Conservation (phyloP, 179 eudicot species). For the Amaranthus tricolor region DNA sequence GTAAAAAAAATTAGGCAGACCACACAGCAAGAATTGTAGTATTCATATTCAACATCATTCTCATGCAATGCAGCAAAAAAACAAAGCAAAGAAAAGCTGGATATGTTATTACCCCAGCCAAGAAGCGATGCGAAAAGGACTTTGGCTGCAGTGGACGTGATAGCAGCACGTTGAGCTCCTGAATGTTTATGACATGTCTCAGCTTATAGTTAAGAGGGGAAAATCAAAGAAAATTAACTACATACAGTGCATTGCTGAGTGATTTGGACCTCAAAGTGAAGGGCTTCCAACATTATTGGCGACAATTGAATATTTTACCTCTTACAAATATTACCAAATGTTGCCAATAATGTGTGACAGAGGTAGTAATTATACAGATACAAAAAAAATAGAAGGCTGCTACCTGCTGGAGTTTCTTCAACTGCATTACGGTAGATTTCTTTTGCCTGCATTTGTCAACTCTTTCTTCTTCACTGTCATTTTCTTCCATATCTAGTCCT, state of each 20-base stretch:
- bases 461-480: slow-evolving; percentile 91
- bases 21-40: slow-evolving; percentile 1
- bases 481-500: slow-evolving; percentile 62
- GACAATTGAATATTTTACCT: too few species aligned
- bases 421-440: slow-evolving; percentile 48
- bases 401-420: slow-evolving; percentile 79
- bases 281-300: background rate
- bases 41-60: slow-evolving; percentile 2
- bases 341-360: too few species aligned
- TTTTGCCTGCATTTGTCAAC: slow-evolving; percentile 54
- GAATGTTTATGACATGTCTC: slow-evolving; percentile 33
- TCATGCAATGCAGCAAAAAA: background rate
- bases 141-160: slow-evolving; percentile 89
- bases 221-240: background rate
- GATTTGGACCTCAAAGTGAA: background rate
- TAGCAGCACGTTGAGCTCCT: slow-evolving; percentile 69
- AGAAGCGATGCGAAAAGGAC: slow-evolving; percentile 78
- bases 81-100: background rate
- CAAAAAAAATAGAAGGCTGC: background rate
- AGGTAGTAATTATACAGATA: background rate
- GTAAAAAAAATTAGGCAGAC: slow-evolving; percentile 2
- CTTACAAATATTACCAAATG: too few species aligned
- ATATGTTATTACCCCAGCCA: slow-evolving; percentile 74
- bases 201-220: background rate
- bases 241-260: background rate